These are phyloP conservation scores for Thermothelomyces thermophilus DNA, from an alignment of 2,329 filamentous ascomycete genomes.

Conservation along the genomic window DNA sequence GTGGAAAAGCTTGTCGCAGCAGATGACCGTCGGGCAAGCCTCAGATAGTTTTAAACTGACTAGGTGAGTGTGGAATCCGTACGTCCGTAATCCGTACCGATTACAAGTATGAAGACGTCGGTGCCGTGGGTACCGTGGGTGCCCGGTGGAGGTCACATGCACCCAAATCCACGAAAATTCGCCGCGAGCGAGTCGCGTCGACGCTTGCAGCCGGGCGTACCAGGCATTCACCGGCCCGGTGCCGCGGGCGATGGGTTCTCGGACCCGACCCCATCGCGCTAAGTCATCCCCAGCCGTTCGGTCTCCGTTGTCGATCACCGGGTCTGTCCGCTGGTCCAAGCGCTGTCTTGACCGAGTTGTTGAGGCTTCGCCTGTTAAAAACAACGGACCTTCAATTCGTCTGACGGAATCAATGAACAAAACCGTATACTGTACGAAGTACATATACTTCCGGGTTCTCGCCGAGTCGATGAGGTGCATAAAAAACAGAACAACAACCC, in stretches of 20 bases:
- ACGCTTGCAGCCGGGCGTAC: slow-evolving; percentile 5
- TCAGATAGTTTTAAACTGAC: too few relatives aligned
- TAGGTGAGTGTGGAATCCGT: too few relatives aligned
- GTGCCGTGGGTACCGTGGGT: not conserved
- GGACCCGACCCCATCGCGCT: not conserved
- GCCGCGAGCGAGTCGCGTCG: slow-evolving; percentile 15
- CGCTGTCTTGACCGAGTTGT: not conserved
- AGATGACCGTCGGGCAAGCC: not conserved
- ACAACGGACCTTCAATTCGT: too few relatives aligned
- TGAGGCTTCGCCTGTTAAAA: too few relatives aligned
- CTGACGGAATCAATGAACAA: too few relatives aligned
- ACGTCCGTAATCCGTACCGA: too few relatives aligned
- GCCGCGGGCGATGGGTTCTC: slow-evolving; percentile 3
- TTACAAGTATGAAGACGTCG: too few relatives aligned
- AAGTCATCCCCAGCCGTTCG: not conserved
- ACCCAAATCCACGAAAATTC: slow-evolving; percentile 20
- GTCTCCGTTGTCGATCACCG: slow-evolving; percentile 4
- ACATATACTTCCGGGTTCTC: too few relatives aligned
- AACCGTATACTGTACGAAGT: too few relatives aligned
- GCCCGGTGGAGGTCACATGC: slow-evolving; percentile 17
- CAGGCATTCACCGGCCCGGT: not conserved
- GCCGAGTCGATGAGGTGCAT: too few relatives aligned
- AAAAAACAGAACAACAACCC: too few relatives aligned
- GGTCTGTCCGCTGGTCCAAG: not conserved
- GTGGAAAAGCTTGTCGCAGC: not conserved